These are phyloP conservation scores for Capsicum baccatum DNA, from an alignment of 257 asterid species.

Conservation along the genomic window DNA sequence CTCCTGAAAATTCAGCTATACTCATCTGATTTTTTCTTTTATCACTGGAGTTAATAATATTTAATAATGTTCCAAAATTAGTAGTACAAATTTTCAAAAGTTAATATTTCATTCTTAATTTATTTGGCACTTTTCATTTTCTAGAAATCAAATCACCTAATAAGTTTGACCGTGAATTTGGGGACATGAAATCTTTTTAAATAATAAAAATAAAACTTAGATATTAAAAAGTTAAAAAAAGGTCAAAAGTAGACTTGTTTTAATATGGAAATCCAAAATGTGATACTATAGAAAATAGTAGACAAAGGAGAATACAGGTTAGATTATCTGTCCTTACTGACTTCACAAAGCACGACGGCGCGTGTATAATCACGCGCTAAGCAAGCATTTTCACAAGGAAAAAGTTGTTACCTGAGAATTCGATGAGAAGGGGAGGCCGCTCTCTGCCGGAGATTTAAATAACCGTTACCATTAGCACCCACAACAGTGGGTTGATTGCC, in stretches of 20 bases:
- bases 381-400: not conserved
- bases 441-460: slow-evolving; percentile 78
- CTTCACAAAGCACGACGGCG: not conserved
- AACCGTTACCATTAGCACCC: slow-evolving; percentile 31
- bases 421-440: slow-evolving; percentile 75
- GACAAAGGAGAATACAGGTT: not conserved
- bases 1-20: not conserved
- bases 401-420: slow-evolving; percentile 47
- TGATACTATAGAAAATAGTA: not conserved
- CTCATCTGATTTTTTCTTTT: not conserved
- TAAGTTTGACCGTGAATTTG: no score
- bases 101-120: not conserved
- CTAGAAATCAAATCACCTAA: no score
- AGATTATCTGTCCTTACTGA: not conserved
- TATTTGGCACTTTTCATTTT: no score
- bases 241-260: no score
- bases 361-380: not conserved
- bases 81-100: not conserved
- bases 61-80: not conserved
- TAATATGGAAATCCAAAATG: no score
- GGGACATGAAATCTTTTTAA: no score
- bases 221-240: no score
- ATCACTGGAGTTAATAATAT: no score
- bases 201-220: no score
- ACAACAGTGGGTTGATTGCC: slow-evolving; percentile 38